Evolutionary conservation across 108 stramenopile genomes (phyloP).

Genomic region (Skeletonema costatum): DNA sequence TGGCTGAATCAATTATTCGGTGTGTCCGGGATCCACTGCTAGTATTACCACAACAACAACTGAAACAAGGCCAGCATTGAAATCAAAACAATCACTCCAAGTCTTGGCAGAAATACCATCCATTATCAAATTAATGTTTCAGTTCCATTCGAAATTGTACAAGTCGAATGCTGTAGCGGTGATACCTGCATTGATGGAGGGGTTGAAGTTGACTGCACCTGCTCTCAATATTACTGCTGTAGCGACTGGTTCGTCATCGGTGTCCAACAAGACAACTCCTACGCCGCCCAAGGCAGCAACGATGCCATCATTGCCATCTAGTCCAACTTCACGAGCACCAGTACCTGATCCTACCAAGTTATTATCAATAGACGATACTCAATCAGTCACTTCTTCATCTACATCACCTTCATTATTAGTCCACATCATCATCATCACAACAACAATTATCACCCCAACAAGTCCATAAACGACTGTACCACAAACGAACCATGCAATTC

Average conservation of each 20-base stretch:
- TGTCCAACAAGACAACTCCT: neutral
- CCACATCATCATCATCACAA: neutral
- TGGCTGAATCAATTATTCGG: neutral
- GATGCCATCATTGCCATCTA: neutral
- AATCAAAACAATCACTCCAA: neutral
- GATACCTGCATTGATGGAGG: neutral
- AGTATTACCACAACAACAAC: neutral
- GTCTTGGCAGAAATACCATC: neutral
- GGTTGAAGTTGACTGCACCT: neutral
- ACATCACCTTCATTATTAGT: constrained; percentile 6
- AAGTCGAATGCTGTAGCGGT: neutral
- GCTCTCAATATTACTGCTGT: neutral
- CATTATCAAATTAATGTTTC: neutral
- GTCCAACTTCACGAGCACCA: neutral
- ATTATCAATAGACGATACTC: neutral
- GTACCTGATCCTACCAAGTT: neutral
- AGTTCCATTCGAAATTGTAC: neutral
- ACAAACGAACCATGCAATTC: neutral
- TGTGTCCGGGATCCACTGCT: neutral
- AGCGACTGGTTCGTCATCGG: neutral
- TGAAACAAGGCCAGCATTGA: neutral
- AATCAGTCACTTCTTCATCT: neutral
- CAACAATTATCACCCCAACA: neutral
- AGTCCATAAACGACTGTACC: neutral
- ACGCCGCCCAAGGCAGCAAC: neutral